A percentile compares a stretch with the other conserved stretches of the same genome.
Evolutionary conservation across 2,329 filamentous ascomycete genomes (phyloP).

Genomic region (Hypomyces rosellus): DNA sequence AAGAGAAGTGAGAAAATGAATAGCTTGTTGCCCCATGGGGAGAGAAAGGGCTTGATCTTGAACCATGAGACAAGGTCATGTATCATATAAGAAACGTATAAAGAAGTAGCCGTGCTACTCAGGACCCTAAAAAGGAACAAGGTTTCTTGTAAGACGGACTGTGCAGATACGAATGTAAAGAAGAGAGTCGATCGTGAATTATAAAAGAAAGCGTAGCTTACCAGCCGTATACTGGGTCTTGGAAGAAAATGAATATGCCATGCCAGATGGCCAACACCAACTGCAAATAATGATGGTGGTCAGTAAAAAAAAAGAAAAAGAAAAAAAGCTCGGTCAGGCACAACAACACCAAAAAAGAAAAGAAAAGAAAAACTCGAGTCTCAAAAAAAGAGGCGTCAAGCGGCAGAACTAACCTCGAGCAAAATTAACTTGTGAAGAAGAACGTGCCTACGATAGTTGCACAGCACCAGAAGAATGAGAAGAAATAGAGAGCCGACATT

Average conservation of each 20-base stretch:
- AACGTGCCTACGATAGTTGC: conserved; percentile 13
- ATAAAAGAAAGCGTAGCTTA: neutral
- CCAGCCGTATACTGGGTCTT: conserved; percentile 8
- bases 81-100: conserved; percentile 14
- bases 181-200: neutral
- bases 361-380: neutral
- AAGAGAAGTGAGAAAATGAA: conserved; percentile 11
- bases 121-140: conserved; percentile 2
- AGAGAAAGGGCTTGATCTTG: conserved; percentile 15
- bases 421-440: conserved; percentile 15
- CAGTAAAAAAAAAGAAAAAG: neutral
- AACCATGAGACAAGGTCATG: conserved; percentile 14
- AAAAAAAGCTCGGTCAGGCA: too few species aligned
- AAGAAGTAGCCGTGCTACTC: conserved; percentile 8
- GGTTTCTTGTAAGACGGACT: neutral
- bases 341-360: neutral
- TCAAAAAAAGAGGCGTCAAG: neutral
- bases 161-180: neutral
- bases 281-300: neutral
- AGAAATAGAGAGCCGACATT: conserved; percentile 12
- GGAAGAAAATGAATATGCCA: conserved; percentile 14
- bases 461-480: conserved; percentile 11
- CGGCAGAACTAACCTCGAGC: conserved; percentile 10
- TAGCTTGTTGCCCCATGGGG: conserved; percentile 10
- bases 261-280: conserved; percentile 11